Conservation (phyloP, 139 green algal genomes). For the Chlamydomonas incerta region DNA sequence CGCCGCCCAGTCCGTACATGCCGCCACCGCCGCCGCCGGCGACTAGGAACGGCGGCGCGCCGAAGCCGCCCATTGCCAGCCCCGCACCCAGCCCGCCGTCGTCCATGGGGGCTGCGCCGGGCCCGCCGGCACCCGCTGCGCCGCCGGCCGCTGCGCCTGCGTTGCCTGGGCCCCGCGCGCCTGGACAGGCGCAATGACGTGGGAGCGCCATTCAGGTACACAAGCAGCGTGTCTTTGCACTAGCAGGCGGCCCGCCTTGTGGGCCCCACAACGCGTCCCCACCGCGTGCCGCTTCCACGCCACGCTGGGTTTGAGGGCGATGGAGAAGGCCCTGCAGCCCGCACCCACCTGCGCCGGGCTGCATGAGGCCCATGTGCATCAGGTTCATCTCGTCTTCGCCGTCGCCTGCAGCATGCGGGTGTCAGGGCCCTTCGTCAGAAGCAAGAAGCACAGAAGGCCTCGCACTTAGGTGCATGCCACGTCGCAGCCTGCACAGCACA, state of each 20-base stretch:
- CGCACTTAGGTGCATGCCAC: too few species aligned
- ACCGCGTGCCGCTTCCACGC: too few species aligned
- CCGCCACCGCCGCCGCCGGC: background rate
- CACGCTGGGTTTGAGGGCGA: too few species aligned
- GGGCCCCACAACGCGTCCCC: too few species aligned
- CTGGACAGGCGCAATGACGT: too few species aligned
- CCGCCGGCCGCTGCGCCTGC: background rate
- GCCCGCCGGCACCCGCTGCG: background rate
- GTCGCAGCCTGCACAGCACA: too few species aligned
- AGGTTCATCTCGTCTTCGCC: slow-evolving; percentile 6
- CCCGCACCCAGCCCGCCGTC: background rate
- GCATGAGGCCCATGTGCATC: background rate
- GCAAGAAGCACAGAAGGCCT: too few species aligned
- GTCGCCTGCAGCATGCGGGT: background rate
- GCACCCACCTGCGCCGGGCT: background rate
- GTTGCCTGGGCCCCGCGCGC: background rate
- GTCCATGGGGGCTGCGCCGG: background rate
- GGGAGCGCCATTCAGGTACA: too few species aligned
- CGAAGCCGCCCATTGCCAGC: background rate
- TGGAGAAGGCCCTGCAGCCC: too few species aligned
- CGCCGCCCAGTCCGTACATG: background rate
- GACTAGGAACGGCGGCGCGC: background rate
- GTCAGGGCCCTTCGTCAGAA: too few species aligned
- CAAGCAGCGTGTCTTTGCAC: too few species aligned
- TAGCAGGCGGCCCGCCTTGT: too few species aligned